Conservation (phyloP, 768 basidiomycete species). For the Mrakia gelida region DNA sequence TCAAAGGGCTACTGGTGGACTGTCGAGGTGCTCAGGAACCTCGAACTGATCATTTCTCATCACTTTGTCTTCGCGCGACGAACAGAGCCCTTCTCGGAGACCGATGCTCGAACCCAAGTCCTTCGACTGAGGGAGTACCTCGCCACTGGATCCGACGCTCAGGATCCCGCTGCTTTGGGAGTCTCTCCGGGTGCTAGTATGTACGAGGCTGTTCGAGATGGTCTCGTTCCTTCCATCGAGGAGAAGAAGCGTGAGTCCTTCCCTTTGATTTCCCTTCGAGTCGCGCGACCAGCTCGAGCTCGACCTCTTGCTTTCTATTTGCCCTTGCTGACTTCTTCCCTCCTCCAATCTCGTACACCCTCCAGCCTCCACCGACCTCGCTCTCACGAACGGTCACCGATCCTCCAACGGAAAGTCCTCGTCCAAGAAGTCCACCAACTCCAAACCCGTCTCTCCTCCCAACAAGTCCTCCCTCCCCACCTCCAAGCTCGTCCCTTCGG, state of each 20-base stretch:
- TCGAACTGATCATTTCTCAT: background rate
- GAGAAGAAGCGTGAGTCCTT: conserved; percentile 36
- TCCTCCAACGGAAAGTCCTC: conserved; percentile 20
- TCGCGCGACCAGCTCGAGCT: background rate
- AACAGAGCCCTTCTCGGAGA: conserved; percentile 49
- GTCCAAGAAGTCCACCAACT: background rate
- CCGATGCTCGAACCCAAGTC: conserved; percentile 59
- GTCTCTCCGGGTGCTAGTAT: conserved; percentile 42
- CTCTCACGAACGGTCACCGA: conserved; percentile 13
- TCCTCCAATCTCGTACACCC: background rate
- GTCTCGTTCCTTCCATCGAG: conserved; percentile 34
- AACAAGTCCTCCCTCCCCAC: background rate
- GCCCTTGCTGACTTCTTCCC: background rate
- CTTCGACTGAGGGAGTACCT: conserved; percentile 59
- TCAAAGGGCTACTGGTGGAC: no score
- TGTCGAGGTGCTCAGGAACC: conserved; percentile 36
- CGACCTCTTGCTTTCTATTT: background rate
- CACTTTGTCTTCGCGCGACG: conserved; percentile 34
- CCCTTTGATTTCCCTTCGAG: background rate
- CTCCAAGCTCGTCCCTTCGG: conserved; percentile 16
- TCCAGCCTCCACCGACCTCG: background rate
- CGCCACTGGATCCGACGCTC: conserved; percentile 57
- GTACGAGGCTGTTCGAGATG: conserved; percentile 46
- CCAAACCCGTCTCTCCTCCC: background rate
- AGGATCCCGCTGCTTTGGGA: conserved; percentile 44